Base-by-base conservation (phyloP, 768 basidiomycete genomes). In the Suillus occidentalis region DNA sequence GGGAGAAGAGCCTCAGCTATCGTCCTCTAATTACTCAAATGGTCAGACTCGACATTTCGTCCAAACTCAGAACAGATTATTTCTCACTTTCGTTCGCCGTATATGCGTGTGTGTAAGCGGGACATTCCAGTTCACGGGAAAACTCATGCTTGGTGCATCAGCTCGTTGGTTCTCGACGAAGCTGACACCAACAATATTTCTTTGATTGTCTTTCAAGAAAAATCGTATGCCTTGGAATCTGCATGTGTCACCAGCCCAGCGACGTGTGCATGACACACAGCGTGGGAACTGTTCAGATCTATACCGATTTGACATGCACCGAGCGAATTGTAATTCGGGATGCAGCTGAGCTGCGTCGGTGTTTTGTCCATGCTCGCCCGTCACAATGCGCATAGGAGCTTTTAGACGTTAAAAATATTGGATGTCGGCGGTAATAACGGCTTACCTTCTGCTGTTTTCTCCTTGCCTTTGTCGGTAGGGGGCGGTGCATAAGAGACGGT, bases 171-270 rank as follows among this genome's bases (percentile, higher is more conserved):
- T 83, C 76, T 89, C 89, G 40, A 86, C 84, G 69, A 92, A 94
- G 68, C 87, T 86, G 61, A 91, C 84, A 25, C 87, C 89, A 53
- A 86, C 81, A 56, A 91, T 84, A 50, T 83, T 82, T 66, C 83
- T 77, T 47, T 87, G 79, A 47, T 75, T 67, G 65, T 91, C 86
- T 66, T 89, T 87, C 70, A 90, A 79, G 76, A 94, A 89, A 72
- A 86, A 90, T 22, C 92, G 86, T 67, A 94, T 90, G n/a, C 87
- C 87, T 73, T 93, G 92, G 76, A 94, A 94, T 31, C 92, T 87
- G 72, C 92, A 94, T 3, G 91, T 92, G 72, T 94, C 92, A 47
- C 92, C 91, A 1, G 91, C 91, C 91, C 92, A 93, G 28, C 92
- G 88, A 49, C 92, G 88, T 40, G 89, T 92, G 74, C 92, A 94